Percentiles rank a stretch among this genome's conserved stretches.
phyloP scores from a whole-genome alignment of 345 rosid species.

The Euphorbia pulcherrima region DNA sequence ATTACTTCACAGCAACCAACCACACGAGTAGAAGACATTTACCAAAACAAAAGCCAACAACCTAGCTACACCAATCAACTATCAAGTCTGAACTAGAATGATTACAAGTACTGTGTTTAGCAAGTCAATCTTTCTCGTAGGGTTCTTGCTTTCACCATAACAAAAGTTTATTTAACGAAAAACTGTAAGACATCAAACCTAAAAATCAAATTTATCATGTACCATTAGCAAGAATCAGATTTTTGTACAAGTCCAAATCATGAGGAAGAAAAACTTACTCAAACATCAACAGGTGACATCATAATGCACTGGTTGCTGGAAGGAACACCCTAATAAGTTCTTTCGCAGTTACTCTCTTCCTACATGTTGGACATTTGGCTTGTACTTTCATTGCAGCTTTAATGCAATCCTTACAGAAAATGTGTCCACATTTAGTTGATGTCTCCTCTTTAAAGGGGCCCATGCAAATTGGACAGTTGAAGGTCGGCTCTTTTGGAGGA shows the following conservation, averaged over 20 bases:
- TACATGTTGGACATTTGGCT: conserved; percentile 81
- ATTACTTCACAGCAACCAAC: background rate
- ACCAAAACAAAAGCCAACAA: too few species aligned
- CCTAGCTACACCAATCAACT: background rate
- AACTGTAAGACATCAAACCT: background rate
- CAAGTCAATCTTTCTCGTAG: background rate
- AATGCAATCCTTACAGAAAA: conserved; percentile 79
- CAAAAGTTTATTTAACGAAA: background rate
- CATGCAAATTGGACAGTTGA: conserved; percentile 91
- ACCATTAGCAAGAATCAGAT: background rate
- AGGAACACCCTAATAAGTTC: conserved; percentile 85
- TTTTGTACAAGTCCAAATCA: background rate
- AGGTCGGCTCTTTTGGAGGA: conserved; percentile 62
- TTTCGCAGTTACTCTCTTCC: conserved; percentile 59
- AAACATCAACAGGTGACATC: conserved; percentile 7
- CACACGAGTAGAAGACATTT: too few species aligned
- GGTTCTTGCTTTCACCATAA: background rate
- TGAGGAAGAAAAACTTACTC: conserved; percentile 19
- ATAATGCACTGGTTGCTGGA: conserved; percentile 45
- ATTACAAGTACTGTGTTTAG: background rate
- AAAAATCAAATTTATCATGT: background rate
- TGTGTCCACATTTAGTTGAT: conserved; percentile 94
- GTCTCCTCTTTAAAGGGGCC: conserved; percentile 64
- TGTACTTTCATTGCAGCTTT: conserved; percentile 50
- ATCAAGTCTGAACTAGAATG: background rate